Conservation (phyloP, 2,329 filamentous ascomycete species). For the Ophiocordyceps sinensis region DNA sequence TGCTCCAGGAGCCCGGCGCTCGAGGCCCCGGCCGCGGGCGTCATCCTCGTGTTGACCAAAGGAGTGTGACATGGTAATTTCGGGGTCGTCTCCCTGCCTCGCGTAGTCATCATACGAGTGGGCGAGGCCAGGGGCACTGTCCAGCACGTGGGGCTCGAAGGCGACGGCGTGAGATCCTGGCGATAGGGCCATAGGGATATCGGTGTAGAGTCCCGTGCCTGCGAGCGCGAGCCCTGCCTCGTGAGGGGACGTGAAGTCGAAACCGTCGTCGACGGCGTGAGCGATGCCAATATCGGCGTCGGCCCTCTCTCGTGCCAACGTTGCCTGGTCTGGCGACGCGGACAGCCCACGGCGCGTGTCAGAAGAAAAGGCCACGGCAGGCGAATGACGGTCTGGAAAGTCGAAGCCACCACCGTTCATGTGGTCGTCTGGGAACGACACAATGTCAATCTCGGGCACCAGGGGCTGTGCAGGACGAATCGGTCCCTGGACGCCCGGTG, state of each 20-base stretch:
- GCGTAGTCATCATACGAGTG: slow-evolving; percentile 4
- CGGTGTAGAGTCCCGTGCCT: slow-evolving; percentile 20
- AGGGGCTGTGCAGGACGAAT: slow-evolving; percentile 18
- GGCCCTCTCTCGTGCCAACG: not conserved
- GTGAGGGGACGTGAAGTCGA: slow-evolving; percentile 11
- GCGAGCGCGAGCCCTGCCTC: slow-evolving; percentile 14
- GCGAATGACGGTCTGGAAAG: slow-evolving; percentile 14
- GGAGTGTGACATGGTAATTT: slow-evolving; percentile 17
- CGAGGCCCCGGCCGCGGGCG: slow-evolving; percentile 20
- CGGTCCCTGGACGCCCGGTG: slow-evolving; percentile 10
- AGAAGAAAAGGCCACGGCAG: slow-evolving; percentile 14
- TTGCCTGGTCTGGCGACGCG: slow-evolving; percentile 3
- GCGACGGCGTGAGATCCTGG: slow-evolving; percentile 9
- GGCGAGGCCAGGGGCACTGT: slow-evolving; percentile 2
- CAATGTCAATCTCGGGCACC: slow-evolving; percentile 23
- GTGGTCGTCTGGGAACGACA: slow-evolving; percentile 15
- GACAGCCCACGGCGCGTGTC: slow-evolving; percentile 10
- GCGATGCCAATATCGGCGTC: slow-evolving; percentile 6
- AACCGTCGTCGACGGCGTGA: slow-evolving; percentile 6
- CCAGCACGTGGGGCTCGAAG: not conserved
- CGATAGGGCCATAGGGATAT: slow-evolving; percentile 17
- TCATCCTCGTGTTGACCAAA: slow-evolving; percentile 18
- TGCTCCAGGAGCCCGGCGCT: slow-evolving; percentile 11
- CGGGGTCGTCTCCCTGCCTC: slow-evolving; percentile 9
- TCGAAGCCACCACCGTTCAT: slow-evolving; percentile 7